phyloP scores from a whole-genome alignment of 352 stramenopile species.

The Achlya hypogyna region DNA sequence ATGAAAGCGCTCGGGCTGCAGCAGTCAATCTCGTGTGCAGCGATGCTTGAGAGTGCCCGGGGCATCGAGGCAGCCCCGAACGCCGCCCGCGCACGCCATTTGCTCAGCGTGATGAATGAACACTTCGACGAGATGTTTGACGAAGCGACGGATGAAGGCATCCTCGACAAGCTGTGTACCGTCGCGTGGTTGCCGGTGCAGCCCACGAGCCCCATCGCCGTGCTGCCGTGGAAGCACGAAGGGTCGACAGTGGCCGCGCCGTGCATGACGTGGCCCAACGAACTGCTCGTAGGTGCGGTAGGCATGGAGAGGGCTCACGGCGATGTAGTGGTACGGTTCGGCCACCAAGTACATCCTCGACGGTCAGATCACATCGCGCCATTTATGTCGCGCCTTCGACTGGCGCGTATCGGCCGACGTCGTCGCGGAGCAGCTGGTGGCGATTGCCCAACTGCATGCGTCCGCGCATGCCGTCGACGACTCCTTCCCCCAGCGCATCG shows the following conservation, averaged over 20 bases:
- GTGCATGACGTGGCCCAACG: background rate
- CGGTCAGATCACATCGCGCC: background rate
- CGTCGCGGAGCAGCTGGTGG: background rate
- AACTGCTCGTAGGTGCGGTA: background rate
- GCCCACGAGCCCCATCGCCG: no score
- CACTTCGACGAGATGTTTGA: constrained; percentile 55
- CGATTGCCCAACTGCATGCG: background rate
- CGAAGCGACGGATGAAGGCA: background rate
- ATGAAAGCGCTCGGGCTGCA: constrained; percentile 46
- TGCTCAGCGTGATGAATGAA: constrained; percentile 64
- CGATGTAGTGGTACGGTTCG: background rate
- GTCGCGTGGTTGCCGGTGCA: background rate
- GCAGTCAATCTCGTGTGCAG: constrained; percentile 51
- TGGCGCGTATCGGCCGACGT: background rate
- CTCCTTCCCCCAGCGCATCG: constrained; percentile 31
- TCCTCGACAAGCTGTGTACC: background rate
- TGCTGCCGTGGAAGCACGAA: background rate
- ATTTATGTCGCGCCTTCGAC: background rate
- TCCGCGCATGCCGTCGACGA: background rate
- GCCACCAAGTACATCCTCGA: background rate
- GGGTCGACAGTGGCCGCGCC: background rate
- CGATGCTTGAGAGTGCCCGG: constrained; percentile 55
- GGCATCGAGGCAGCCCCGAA: constrained; percentile 37
- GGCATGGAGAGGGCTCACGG: background rate
- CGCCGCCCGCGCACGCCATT: constrained; percentile 33